Base-by-base conservation (phyloP, 306 rosid species). In the Dryas alaskensis region DNA sequence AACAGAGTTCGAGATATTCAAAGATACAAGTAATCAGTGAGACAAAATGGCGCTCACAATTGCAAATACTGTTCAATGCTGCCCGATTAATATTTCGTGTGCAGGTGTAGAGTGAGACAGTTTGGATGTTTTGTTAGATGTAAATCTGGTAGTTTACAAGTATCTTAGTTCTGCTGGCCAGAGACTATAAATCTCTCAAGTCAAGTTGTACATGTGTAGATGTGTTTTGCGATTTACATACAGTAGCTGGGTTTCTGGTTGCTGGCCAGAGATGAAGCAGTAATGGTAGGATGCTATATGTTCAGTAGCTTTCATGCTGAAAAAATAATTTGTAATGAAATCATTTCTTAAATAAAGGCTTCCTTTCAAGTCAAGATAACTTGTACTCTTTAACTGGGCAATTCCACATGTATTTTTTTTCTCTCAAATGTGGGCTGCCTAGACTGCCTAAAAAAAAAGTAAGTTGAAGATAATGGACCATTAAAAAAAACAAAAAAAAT, bases 141-240 rank as follows among this genome's bases (percentile, higher is more conserved):
- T 90, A 88, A 60, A 86, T 63, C 60, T 54, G 73, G 48, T 52
- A 70, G 84, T 81, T 45, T 74, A 42, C 48, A 46, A 60, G 72
- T 59, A 13, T 17, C 79, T 77, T 73, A 7, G 74, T 53, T 67
- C 51, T 70, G 73, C 69, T 64, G 64, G 85, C 80, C 60, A 47
- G 83, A 74, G 71, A 54, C 72, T 39, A 58, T 27, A 73, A 84
- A 70, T 40, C 63, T 68, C 49, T 68, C 49, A 61, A 39, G 69
- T 58, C 74, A 72, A 63, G 78, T 46, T 14, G 91, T 83, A 81
- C 54, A 84, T 84, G 65, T 74, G 60, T 60, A 60, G 60, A 67
- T 25, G 27, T 60, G 48, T 31, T 60, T 1, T 19, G 40, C 42
- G 2, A 3, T 70, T 81, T 75, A 51, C 59, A 69, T 45, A 22